Percentiles rank a stretch among this genome's conserved stretches.
Conservation (phyloP, 345 rosid genomes). For the Theobroma cacao region DNA sequence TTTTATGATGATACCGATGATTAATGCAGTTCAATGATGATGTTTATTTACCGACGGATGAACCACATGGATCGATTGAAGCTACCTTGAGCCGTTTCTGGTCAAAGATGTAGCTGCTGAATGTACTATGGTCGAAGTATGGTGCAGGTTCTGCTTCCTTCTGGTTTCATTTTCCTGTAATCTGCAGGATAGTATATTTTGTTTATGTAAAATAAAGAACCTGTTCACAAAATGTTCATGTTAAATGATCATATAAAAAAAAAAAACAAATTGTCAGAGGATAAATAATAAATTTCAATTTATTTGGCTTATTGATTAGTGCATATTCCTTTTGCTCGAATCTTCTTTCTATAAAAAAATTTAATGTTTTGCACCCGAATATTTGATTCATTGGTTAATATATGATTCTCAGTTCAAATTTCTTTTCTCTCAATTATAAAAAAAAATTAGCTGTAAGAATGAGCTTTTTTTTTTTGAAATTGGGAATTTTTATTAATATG, state of each 20-base stretch:
- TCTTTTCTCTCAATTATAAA: no score
- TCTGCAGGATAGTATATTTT: background rate
- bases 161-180: slow-evolving; percentile 15
- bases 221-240: background rate
- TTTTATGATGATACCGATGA: slow-evolving; percentile 6
- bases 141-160: background rate
- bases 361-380: no score
- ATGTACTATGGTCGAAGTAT: background rate
- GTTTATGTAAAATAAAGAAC: background rate
- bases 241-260: background rate
- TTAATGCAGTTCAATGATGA: slow-evolving; percentile 77
- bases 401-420: no score
- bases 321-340: no score
- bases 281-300: no score
- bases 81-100: slow-evolving; percentile 70
- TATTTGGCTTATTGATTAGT: no score
- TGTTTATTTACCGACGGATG: slow-evolving; percentile 79
- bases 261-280: no score
- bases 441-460: no score
- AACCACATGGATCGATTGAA: slow-evolving; percentile 93
- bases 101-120: slow-evolving; percentile 55
- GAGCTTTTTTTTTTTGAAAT: no score
- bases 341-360: no score
- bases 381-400: no score
- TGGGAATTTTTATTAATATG: no score